These are phyloP conservation scores for Casaregolazyma lundiana DNA, from an alignment of 1,139 yeast species.

Conservation along the genomic window DNA sequence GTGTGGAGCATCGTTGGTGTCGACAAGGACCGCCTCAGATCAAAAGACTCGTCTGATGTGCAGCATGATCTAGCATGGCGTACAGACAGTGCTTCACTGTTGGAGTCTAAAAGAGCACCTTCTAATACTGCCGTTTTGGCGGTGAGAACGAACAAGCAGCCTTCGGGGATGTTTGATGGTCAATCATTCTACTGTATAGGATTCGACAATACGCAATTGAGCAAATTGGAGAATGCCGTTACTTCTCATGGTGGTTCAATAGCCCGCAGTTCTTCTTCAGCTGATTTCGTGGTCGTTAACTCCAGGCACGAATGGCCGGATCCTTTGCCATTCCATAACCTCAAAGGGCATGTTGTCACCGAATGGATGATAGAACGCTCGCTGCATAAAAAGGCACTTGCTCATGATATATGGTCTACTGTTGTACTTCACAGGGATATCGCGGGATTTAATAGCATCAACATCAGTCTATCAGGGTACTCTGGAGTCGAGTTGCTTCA, in stretches of 20 bases:
- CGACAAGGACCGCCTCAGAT: constrained; percentile 8
- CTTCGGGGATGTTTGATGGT: constrained; percentile 22
- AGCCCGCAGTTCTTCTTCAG: background rate
- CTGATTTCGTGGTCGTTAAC: constrained; percentile 26
- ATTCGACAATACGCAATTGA: constrained; percentile 22
- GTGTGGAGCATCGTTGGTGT: constrained; percentile 26
- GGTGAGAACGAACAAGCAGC: background rate
- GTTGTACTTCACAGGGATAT: constrained; percentile 47
- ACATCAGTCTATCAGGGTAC: constrained; percentile 72
- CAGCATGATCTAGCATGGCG: constrained; percentile 5
- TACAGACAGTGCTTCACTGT: background rate
- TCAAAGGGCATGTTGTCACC: constrained; percentile 34
- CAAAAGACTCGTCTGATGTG: background rate
- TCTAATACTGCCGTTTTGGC: constrained; percentile 3
- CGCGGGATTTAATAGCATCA: constrained; percentile 37
- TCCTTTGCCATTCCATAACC: constrained; percentile 12
- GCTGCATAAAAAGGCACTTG: constrained; percentile 52
- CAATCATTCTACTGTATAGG: constrained; percentile 23
- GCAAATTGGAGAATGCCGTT: constrained; percentile 34
- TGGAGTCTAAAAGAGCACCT: background rate
- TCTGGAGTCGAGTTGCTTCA: constrained; percentile 79
- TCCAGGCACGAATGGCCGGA: constrained; percentile 20
- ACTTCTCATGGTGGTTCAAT: constrained; percentile 33
- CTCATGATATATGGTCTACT: constrained; percentile 66
- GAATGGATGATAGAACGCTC: constrained; percentile 88